Base-by-base conservation (phyloP, 345 rosid genomes). In the Hypericum androsaemum region DNA sequence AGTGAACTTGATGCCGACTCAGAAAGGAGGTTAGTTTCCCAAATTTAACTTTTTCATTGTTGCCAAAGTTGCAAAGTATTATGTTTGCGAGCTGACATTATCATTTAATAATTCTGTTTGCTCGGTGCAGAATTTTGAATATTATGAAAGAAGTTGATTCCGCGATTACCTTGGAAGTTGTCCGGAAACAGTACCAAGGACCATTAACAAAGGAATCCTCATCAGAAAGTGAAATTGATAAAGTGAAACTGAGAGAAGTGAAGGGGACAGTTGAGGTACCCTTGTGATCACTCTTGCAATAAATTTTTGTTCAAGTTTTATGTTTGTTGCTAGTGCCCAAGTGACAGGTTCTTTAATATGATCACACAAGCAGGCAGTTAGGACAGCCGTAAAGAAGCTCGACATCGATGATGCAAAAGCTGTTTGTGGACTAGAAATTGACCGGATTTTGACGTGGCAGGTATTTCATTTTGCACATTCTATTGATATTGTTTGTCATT, bases 381-480 rank as follows among this genome's bases (percentile, higher is more conserved):
- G 76, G 62, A 70, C 86, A 68, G 98, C 98, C 47, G 62, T 80
- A 41, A 68, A 77, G 75, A 78, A 60, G 77, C 65, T 86, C 54
- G 68, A 80, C 6, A 36, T 72, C 47, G 77, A 74, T 57, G 90
- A 71, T 56, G 85, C 85, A 39, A 75, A 61, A 71, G 66, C 69
- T 53, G 63, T 82, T 32, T 86, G 88, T 67, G 76, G 61, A 48
- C 85, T 80, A 42, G 83, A 68, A 45, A 67, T 78, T 74, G 50
- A n/a, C 67, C 95, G 84, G 77, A 54, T 92, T 42, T 57, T 64
- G 64, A 82, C 62, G 73, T 92, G 98, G 98, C 80, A 88, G 98
- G 98, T 90, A 65, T 41, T 58, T 42, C 48, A 22, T 60, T 51
- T 46, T 32, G 7, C 16, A 13, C 8, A 9, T 13, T 13, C 8